Base-by-base conservation (phyloP, 2,329 filamentous ascomycete species). In the Xylariales sp. region DNA sequence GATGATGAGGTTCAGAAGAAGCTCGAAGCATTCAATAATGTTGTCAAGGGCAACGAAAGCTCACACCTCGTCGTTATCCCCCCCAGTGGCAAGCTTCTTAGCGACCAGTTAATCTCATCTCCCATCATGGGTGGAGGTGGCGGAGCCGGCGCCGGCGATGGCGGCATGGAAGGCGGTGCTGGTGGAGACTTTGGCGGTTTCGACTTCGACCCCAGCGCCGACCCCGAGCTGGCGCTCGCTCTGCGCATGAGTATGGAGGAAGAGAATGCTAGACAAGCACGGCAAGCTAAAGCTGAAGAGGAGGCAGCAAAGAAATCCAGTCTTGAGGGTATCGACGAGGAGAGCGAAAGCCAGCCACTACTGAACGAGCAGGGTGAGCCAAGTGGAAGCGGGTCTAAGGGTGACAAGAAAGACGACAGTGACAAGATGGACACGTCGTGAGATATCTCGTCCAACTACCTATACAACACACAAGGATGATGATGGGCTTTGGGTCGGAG, bases 201-300 rank as follows among this genome's bases (percentile, higher is more conserved):
- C 59, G 88, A 87, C 47, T 88, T 95, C 49, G 93, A 97, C 62
- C 90, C 91, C 12, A 85, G 83, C 38, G 76, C 90, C 55, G 93
- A 98, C 58, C 93, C 93, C 4, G 93, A 98, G 63, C 70, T 98
- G 56, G 93, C 93, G 16, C 78, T 98, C 51, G 93, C 93, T 37
- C 71, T 98, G 59, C 83, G 93, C 47, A 95, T 98, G 88, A 95
- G 88, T 64, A 88, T 95, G 78, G 93, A 98, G 62, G 93, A 98
- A 61, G 93, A 98, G 66, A 94, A 94, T 70, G 90, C 90, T 44
- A 75, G 93, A 54, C 83, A 94, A 65, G 90, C 95, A 62, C 88
- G 88, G 66, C 81, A 85, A 56, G 87, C 84, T 52, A 81, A 82
- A 53, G 80, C 88, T 46, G 83, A 87, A 51, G 83, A 87, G 50